Conservation (phyloP, 371 early-diverging fungal genomes). For the Syncephalastrum monosporum region DNA sequence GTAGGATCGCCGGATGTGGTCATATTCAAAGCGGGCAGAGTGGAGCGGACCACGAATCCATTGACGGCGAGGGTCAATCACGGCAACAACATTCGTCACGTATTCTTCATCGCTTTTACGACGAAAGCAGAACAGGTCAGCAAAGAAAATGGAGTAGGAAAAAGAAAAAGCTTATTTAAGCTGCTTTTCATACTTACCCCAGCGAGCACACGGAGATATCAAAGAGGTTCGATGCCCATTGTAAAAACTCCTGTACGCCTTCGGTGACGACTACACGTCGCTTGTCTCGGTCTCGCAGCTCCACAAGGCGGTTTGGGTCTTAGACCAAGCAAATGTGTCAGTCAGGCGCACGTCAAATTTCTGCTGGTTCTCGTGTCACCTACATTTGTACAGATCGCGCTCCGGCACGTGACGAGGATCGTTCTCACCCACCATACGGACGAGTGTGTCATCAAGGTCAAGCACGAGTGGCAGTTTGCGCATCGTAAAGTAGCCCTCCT, state of each 20-base stretch:
- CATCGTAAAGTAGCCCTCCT: constrained; percentile 29
- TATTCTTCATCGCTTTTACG: constrained; percentile 60
- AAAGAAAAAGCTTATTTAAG: not conserved
- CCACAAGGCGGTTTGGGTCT: constrained; percentile 65
- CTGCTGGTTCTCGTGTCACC: constrained; percentile 6
- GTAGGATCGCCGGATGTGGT: constrained; percentile 51
- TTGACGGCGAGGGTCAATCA: constrained; percentile 62
- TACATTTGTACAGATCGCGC: constrained; percentile 41
- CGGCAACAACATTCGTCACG: constrained; percentile 70
- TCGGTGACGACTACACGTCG: constrained; percentile 68
- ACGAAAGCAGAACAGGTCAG: not conserved
- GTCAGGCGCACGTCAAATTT: not conserved
- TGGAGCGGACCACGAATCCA: constrained; percentile 66
- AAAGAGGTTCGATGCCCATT: constrained; percentile 69
- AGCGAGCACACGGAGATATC: constrained; percentile 80
- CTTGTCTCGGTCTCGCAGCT: constrained; percentile 53
- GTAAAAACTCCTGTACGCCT: constrained; percentile 72
- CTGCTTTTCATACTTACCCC: constrained; percentile 45
- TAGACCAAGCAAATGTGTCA: not conserved
- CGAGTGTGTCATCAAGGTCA: constrained; percentile 80
- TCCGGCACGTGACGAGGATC: constrained; percentile 70
- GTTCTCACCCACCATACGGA: constrained; percentile 69
- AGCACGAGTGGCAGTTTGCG: constrained; percentile 72
- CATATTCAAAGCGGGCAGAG: constrained; percentile 75
- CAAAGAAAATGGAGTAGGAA: not conserved